Conservation (phyloP, 371 early-diverging fungal genomes). For the Apophysomyces ossiformis region DNA sequence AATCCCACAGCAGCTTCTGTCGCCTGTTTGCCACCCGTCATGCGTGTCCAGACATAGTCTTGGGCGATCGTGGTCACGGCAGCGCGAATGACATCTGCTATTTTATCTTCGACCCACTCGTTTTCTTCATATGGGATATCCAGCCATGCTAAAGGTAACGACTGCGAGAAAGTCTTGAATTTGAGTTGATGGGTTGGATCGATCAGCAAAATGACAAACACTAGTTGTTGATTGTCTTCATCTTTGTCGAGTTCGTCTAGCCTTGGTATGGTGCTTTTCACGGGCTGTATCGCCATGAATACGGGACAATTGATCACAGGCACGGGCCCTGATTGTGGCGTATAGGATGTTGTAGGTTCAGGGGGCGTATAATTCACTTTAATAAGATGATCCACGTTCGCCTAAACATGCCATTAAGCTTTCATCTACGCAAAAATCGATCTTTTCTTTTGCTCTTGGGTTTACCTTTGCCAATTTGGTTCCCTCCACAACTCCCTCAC, state of each 20-base stretch:
- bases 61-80: constrained; percentile 66
- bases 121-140: constrained; percentile 69
- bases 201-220: constrained; percentile 56
- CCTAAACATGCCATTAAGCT: constrained; percentile 26
- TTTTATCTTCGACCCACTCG: constrained; percentile 73
- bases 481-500: constrained; percentile 63
- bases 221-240: constrained; percentile 40
- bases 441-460: neutral
- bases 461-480: constrained; percentile 59
- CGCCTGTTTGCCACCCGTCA: constrained; percentile 45
- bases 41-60: constrained; percentile 74
- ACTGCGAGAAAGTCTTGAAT: constrained; percentile 65
- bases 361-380: constrained; percentile 49
- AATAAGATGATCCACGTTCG: constrained; percentile 59
- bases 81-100: constrained; percentile 60
- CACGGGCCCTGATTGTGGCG: constrained; percentile 45
- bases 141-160: constrained; percentile 62
- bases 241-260: constrained; percentile 34
- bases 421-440: neutral
- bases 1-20: constrained; percentile 16
- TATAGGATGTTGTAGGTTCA: constrained; percentile 26
- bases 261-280: constrained; percentile 33
- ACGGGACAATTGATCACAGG: constrained; percentile 65
- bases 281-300: constrained; percentile 69
- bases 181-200: constrained; percentile 67